Base-by-base conservation (phyloP, 2,329 filamentous ascomycete species). In the Fusarium phyllophilum region DNA sequence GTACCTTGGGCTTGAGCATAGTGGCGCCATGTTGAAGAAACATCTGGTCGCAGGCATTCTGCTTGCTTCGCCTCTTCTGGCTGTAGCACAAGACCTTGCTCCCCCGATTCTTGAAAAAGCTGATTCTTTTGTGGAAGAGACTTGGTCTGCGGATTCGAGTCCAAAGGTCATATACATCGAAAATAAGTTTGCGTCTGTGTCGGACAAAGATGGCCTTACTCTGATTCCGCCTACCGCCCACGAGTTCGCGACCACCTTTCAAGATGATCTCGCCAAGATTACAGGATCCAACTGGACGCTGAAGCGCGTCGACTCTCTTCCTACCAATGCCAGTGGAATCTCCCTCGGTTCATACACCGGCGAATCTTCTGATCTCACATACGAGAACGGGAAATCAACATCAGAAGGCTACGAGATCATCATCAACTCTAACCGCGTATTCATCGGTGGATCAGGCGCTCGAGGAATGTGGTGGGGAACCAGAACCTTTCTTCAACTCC, bases 391-490 rank as follows among this genome's bases (percentile, higher is more conserved):
- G 1, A 66, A 61, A 4, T 3, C 52, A 1, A 70, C 54, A 5
- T 56, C 66, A 17, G 68, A 70, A 38, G 66, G 68, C 2, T 70
- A 70, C 14, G 68, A 70, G 13, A 45, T 70, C 22, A 49, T 33
- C 3, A 34, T 61, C 20, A 70, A 70, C 24, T 39, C 66, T 8
- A n/a, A 48, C 20, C 60, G 68, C 10, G 20, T 70, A 1, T 70
- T 54, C 18, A 70, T 70, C 15, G 54, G 68, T 3, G 66, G 68
- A 33, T 66, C 33, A n/a, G 68, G 68, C 10, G 68, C 68, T 3
- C 68, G 66, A 0, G 68, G 68, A 22, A 66, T 70, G 68, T 70
- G 66, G 60, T 70, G 68, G 68, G 68, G 68, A 20, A 70, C 68
- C 4, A 56, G 68, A 8, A 70, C 68, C 0, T 46, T 70, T 9